Evolutionary conservation across 2,329 filamentous ascomycete genomes (phyloP).

Genomic region (Claviceps fusiformis): DNA sequence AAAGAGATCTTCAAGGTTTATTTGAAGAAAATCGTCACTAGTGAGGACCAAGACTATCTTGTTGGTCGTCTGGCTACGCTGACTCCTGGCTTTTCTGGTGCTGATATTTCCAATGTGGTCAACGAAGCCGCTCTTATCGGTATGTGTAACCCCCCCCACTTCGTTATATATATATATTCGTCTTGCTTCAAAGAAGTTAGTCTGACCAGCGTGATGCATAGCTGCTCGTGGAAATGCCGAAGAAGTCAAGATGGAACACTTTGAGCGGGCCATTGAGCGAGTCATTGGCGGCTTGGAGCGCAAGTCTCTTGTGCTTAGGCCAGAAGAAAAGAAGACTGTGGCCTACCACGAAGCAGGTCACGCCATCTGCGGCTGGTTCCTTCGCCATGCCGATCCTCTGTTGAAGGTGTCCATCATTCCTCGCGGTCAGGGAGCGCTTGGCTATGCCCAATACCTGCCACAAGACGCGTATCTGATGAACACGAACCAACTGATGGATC

Average conservation of each 20-base stretch:
- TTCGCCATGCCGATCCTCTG: slow-evolving; percentile 89
- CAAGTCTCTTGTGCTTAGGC: slow-evolving; percentile 87
- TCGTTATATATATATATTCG: slow-evolving; percentile 15
- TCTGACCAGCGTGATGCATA: slow-evolving; percentile 23
- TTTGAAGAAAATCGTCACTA: slow-evolving; percentile 84
- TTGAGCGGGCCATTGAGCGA: slow-evolving; percentile 94
- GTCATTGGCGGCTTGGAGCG: slow-evolving; percentile 94
- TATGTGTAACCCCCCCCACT: slow-evolving; percentile 31
- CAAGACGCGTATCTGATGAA: slow-evolving; percentile 93
- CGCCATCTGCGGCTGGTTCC: slow-evolving; percentile 96
- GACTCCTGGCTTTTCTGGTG: slow-evolving; percentile 92
- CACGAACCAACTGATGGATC: slow-evolving; percentile 90
- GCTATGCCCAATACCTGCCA: slow-evolving; percentile 96
- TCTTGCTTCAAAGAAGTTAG: not conserved
- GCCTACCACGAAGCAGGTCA: slow-evolving; percentile 98
- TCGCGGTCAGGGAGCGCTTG: slow-evolving; percentile 81
- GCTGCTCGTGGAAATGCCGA: slow-evolving; percentile 73
- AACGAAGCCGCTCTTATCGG: slow-evolving; percentile 95
- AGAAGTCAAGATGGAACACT: slow-evolving; percentile 75
- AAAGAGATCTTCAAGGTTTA: slow-evolving; percentile 95
- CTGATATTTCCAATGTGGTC: slow-evolving; percentile 95
- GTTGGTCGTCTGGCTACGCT: slow-evolving; percentile 80
- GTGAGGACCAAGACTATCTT: slow-evolving; percentile 77
- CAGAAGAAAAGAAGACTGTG: slow-evolving; percentile 88
- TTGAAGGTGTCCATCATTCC: slow-evolving; percentile 98